A percentile compares a stretch with the other conserved stretches of the same genome.
Conservation (phyloP, 257 asterid genomes). For the Solanum arcanum region DNA sequence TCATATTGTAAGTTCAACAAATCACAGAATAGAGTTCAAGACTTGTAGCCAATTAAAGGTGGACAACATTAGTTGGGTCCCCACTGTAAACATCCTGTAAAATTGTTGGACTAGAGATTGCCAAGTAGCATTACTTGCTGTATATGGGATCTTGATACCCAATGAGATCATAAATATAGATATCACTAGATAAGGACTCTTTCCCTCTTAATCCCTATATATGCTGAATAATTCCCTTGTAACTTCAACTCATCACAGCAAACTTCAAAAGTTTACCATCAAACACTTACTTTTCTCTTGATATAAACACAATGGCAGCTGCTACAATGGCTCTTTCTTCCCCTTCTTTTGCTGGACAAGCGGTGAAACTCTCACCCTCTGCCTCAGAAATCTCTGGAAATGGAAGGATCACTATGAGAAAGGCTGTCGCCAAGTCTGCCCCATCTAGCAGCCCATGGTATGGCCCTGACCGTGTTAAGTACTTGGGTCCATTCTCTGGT, state of each 20-base stretch:
- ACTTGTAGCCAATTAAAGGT: neutral
- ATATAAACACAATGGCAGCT: slow-evolving; percentile 1
- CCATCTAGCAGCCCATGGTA: slow-evolving; percentile 56
- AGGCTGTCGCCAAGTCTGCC: slow-evolving; percentile 1
- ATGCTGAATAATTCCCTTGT: neutral
- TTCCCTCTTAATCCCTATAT: neutral
- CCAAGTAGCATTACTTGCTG: neutral
- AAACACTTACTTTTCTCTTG: neutral
- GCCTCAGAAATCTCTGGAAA: neutral
- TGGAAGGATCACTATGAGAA: slow-evolving; percentile 10
- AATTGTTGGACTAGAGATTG: neutral
- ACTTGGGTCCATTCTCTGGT: slow-evolving; percentile 65
- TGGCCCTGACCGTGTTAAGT: slow-evolving; percentile 55
- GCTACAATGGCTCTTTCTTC: slow-evolving; percentile 17
- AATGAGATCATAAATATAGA: neutral
- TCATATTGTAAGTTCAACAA: neutral
- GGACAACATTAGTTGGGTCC: neutral
- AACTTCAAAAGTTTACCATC: neutral
- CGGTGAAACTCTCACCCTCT: slow-evolving; percentile 1
- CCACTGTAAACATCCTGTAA: neutral
- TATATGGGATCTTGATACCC: neutral
- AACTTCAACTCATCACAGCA: neutral
- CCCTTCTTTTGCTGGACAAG: slow-evolving; percentile 9
- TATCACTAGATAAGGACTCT: neutral
- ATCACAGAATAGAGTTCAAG: neutral